These are phyloP conservation scores for Rhodotorula paludigena DNA, from an alignment of 768 basidiomycete species.

Conservation along the genomic window DNA sequence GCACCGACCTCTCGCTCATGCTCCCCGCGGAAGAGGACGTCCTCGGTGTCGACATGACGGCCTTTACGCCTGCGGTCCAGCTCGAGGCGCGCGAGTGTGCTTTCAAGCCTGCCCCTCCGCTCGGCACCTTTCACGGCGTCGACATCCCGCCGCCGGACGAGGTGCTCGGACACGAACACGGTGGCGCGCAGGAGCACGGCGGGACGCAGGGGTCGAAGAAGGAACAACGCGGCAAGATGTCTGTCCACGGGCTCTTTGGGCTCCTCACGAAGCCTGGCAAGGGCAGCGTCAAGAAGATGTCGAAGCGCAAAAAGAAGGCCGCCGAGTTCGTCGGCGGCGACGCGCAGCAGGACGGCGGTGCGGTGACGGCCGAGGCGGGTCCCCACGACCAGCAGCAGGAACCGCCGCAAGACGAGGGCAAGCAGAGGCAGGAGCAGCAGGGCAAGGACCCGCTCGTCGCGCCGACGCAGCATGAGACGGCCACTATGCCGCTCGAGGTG, in stretches of 20 bases:
- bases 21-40: conserved; percentile 6
- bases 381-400: neutral
- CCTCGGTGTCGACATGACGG: neutral
- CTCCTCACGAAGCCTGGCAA: neutral
- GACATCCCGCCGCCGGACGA: neutral
- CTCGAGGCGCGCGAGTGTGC: conserved; percentile 12
- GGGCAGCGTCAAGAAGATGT: too few relatives aligned
- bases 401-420: too few relatives aligned
- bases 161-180: neutral
- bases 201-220: neutral
- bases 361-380: neutral
- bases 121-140: neutral
- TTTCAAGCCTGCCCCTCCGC: neutral
- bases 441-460: neutral
- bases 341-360: neutral
- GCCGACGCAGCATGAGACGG: neutral
- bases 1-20: conserved; percentile 9
- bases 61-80: conserved; percentile 15
- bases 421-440: neutral
- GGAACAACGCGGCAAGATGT: neutral
- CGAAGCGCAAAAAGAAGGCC: neutral
- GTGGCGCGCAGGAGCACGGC: neutral
- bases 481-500: conserved; percentile 3
- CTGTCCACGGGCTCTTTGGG: neutral
- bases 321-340: neutral